Evolutionary conservation across 176 grass and related monocot genomes (phyloP).

Genomic region (Lolium rigidum): DNA sequence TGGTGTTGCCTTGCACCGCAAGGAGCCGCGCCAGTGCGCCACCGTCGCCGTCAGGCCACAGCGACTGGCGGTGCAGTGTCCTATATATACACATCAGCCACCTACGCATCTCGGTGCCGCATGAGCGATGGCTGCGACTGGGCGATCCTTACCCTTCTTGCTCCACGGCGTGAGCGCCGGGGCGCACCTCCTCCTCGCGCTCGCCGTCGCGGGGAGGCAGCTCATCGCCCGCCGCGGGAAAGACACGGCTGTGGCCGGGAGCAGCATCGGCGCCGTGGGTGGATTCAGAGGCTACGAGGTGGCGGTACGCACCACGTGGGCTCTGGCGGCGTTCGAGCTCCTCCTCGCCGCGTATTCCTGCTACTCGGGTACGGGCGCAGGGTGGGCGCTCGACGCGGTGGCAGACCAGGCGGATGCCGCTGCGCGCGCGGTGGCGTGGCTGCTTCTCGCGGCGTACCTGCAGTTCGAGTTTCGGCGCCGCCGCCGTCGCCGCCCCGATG

Average conservation of each 20-base stretch:
- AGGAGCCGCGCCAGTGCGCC: slow-evolving; percentile 45
- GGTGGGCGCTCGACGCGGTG: slow-evolving; percentile 38
- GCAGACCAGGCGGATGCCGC: slow-evolving; percentile 37
- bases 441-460: slow-evolving; percentile 62
- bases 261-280: background rate
- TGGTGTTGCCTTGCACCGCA: slow-evolving; percentile 34
- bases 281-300: slow-evolving; percentile 35
- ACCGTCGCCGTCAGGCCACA: slow-evolving; percentile 24
- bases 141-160: background rate
- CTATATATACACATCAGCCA: background rate
- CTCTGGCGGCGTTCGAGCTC: slow-evolving; percentile 37
- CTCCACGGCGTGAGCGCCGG: slow-evolving; percentile 18
- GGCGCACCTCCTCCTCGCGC: slow-evolving; percentile 31
- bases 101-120: background rate
- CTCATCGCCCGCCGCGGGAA: slow-evolving; percentile 3
- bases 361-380: slow-evolving; percentile 14
- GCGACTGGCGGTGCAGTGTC: background rate
- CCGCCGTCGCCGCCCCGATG: slow-evolving; percentile 29
- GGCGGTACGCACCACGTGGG: slow-evolving; percentile 40
- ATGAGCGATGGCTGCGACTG: background rate
- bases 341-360: slow-evolving; percentile 41
- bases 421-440: slow-evolving; percentile 59
- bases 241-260: background rate
- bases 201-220: slow-evolving; percentile 42
- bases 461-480: slow-evolving; percentile 43